Base-by-base conservation (phyloP, 306 rosid species). In the Arachis stenosperma region DNA sequence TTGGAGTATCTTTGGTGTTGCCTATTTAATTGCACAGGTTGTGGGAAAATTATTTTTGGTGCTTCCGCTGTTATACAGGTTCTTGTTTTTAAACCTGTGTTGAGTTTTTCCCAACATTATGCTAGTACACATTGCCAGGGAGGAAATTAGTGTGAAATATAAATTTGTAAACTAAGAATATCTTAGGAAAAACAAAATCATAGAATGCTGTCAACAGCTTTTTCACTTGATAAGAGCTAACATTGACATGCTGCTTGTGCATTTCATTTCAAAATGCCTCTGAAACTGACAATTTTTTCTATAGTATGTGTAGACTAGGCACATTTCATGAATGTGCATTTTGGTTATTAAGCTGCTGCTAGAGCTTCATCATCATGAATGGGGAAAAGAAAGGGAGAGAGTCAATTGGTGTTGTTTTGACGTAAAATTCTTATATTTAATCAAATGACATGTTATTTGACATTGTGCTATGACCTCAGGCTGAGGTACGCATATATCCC, bases 381-480 rank as follows among this genome's bases (percentile, higher is more conserved):
- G 46, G 14, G 55, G 53, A 62, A 71, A 65, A 13, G 69, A 41
- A 37, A 12, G 61, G 27, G 53, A 69, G 63, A 13, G 72, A 54
- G 22, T 7, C 0, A 39, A 36, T 10, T 13, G 5, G 2, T 46
- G 29, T 46, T 75, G 39, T 65, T 27, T 27, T 39, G 46, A 36
- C 15, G 9, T 42, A 58, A 67, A 48, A 53, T 57, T 54, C 42
- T 62, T 30, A 58, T 39, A 50, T 27, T 67, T 51, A 5, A 59
- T 36, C 15, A 9, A 29, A 7, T 65, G 27, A 59, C 33, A 44
- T 44, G 41, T 40, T 59, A 40, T 61, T 60, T 60, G 36, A 37
- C 36, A 54, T 60, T 9, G 61, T 80, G 72, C 61, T 78, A 65
- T 76, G 73, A 22, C 75, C 61, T 75, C 85, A 71, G 96, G 96